Conservation (phyloP, 441 rosid genomes). For the Biscutella auriculata region DNA sequence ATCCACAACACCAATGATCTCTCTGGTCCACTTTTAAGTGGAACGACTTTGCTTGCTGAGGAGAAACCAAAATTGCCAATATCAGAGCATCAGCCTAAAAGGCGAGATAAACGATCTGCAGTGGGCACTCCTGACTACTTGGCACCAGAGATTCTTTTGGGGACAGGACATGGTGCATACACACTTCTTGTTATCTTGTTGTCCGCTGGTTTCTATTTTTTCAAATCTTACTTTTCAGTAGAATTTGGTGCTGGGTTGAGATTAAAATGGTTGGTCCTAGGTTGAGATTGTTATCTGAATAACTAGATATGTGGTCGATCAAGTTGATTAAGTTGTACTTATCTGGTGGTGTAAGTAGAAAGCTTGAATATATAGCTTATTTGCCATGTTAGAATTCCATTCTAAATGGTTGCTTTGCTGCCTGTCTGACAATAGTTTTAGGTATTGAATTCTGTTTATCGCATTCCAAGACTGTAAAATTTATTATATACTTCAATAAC, state of each 20-base stretch:
- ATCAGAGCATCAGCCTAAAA: constrained; percentile 28
- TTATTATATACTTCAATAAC: constrained; percentile 6
- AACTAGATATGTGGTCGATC: background rate
- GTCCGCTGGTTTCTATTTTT: background rate
- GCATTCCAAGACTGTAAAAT: background rate
- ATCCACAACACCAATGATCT: constrained; percentile 74
- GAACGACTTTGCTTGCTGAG: constrained; percentile 34
- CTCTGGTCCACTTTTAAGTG: constrained; percentile 44
- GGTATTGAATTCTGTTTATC: constrained; percentile 5
- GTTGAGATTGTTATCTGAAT: background rate
- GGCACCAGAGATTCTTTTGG: constrained; percentile 95
- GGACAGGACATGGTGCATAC: constrained; percentile 80
- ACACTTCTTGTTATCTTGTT: constrained; percentile 23
- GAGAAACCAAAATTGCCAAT: constrained; percentile 35
- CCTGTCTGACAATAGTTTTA: background rate
- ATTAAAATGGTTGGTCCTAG: background rate
- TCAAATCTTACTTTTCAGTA: background rate
- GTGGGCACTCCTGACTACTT: constrained; percentile 88
- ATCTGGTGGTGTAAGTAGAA: background rate
- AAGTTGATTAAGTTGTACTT: background rate
- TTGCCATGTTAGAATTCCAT: background rate
- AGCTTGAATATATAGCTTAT: background rate
- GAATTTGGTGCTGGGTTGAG: background rate
- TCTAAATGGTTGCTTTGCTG: background rate
- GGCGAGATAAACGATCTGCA: constrained; percentile 52